Conservation (phyloP, 371 early-diverging fungal genomes). For the Mortierella sp. region DNA sequence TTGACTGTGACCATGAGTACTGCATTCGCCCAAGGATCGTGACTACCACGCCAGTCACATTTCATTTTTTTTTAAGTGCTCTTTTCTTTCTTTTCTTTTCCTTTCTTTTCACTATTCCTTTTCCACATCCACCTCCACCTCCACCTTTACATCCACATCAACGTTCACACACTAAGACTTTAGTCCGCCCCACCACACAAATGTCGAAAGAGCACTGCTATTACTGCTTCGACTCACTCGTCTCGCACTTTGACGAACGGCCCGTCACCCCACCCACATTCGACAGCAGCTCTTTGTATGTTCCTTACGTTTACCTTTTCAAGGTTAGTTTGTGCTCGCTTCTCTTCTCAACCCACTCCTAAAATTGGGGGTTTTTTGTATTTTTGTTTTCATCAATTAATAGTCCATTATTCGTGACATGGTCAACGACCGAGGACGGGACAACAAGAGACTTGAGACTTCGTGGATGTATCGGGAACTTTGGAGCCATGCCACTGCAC, state of each 20-base stretch:
- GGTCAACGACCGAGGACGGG: conserved; percentile 46
- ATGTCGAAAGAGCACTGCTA: conserved; percentile 52
- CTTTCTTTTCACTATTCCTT: not conserved
- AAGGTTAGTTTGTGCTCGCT: not conserved
- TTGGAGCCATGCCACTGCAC: conserved; percentile 79
- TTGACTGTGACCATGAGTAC: not conserved
- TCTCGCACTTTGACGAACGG: conserved; percentile 35
- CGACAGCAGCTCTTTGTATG: conserved; percentile 35
- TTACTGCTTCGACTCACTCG: conserved; percentile 51
- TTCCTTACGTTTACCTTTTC: not conserved
- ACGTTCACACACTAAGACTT: not conserved
- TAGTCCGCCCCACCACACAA: not conserved
- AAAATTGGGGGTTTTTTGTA: no score
- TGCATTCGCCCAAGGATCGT: conserved; percentile 6
- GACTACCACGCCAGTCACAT: not conserved
- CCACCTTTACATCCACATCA: not conserved
- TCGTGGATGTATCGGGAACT: conserved; percentile 97
- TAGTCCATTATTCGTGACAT: conserved; percentile 53
- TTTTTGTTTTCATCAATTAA: not conserved
- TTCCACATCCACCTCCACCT: not conserved
- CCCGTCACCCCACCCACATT: conserved; percentile 28
- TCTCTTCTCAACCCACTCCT: not conserved
- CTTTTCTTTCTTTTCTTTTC: not conserved
- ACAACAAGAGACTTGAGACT: conserved; percentile 63
- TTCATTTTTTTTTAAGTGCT: not conserved